A percentile compares a stretch with the other conserved stretches of the same genome.
These are phyloP conservation scores for Blepharisma stoltei DNA, from an alignment of 73 alveolate genomes.

Conservation along the genomic window DNA sequence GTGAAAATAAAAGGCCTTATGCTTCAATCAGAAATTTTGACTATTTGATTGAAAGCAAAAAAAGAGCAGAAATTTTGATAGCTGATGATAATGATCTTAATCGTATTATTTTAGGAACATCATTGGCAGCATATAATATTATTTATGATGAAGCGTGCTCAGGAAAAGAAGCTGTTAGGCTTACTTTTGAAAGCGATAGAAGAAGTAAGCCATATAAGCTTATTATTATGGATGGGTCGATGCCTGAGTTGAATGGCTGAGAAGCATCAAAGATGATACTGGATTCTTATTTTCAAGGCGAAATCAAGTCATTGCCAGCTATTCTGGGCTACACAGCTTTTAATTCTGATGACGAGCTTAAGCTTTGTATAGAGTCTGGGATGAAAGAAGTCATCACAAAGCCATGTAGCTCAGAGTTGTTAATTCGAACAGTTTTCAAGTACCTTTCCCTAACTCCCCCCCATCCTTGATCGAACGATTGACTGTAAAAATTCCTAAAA, in stretches of 20 bases:
- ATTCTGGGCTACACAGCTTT: not conserved
- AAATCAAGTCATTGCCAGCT: not conserved
- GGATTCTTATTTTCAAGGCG: not conserved
- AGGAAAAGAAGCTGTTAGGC: not conserved
- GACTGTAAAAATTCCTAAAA: no score
- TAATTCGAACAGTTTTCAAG: no score
- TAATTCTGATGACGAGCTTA: not conserved
- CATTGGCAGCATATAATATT: not conserved
- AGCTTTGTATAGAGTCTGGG: not conserved
- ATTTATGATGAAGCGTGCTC: not conserved
- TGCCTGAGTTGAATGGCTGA: slow-evolving; percentile 15
- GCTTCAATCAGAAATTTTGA: not conserved
- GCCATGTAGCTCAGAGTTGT: not conserved
- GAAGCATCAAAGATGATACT: not conserved
- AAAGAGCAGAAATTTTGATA: not conserved
- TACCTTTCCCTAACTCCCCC: no score
- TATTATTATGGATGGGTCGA: not conserved
- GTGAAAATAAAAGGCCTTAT: not conserved
- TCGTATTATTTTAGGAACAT: not conserved
- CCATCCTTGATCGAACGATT: no score
- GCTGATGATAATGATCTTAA: not conserved
- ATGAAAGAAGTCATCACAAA: slow-evolving; percentile 1
- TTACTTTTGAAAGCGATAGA: not conserved
- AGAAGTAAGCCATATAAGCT: not conserved
- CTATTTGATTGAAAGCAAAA: not conserved